These are phyloP conservation scores for carrot (Daucus carota) DNA, from an alignment of 129 eudicot species.

Conservation along the genomic window DH1_v3.0 NC_030387.2:33280501-33281000, in stretches of 20 bases:
- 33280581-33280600: slow-evolving; percentile 65
- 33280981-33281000: background rate
- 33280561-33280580: slow-evolving; percentile 58
- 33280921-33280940: no score
- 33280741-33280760: no score
- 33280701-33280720: background rate
- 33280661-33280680: background rate
- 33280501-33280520: slow-evolving; percentile 68
- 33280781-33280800: background rate
- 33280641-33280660: background rate
- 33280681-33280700: background rate
- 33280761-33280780: background rate
- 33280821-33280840: background rate
- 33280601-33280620: background rate
- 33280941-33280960: no score
- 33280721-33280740: background rate
- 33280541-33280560: slow-evolving; percentile 52
- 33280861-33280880: background rate
- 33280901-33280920: background rate
- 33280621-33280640: no score
- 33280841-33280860: no score
- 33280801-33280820: no score
- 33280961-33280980: no score
- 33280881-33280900: no score
- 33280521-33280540: slow-evolving; percentile 72